A percentile compares a stretch with the other conserved stretches of the same genome.
Conservation (phyloP, 176 grass and related monocot species). For the Aegilops longissima region DNA sequence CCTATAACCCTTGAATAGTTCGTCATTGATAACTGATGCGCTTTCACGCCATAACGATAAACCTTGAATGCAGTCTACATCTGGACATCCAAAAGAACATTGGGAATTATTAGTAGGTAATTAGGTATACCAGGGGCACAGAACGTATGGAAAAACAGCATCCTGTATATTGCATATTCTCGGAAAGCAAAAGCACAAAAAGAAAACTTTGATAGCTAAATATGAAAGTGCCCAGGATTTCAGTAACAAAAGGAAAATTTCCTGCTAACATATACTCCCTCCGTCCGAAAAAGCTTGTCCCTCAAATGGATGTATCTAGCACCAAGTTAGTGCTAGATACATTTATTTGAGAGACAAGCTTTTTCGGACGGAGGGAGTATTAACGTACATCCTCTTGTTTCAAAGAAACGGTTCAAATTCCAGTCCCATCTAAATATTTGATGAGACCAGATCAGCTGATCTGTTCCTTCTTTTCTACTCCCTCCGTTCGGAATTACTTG, state of each 20-base stretch:
- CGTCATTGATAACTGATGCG: conserved; percentile 54
- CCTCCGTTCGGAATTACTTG: too few species aligned
- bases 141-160: neutral
- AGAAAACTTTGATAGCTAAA: neutral
- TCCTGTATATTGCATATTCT: neutral
- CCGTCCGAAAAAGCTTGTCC: too few species aligned
- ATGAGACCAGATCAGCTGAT: neutral
- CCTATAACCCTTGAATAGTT: conserved; percentile 73
- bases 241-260: neutral
- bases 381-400: neutral
- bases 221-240: neutral
- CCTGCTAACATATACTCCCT: neutral
- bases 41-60: conserved; percentile 70
- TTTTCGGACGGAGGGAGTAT: neutral
- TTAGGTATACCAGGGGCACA: neutral
- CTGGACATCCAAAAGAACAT: conserved; percentile 29
- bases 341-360: too few species aligned
- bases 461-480: neutral
- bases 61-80: conserved; percentile 64
- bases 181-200: neutral
- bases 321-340: too few species aligned
- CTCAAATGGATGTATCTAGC: too few species aligned
- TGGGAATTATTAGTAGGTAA: neutral
- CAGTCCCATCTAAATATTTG: neutral
- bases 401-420: neutral